Base-by-base conservation (phyloP, 371 early-diverging fungal genomes). In the Mucor irregularis region DNA sequence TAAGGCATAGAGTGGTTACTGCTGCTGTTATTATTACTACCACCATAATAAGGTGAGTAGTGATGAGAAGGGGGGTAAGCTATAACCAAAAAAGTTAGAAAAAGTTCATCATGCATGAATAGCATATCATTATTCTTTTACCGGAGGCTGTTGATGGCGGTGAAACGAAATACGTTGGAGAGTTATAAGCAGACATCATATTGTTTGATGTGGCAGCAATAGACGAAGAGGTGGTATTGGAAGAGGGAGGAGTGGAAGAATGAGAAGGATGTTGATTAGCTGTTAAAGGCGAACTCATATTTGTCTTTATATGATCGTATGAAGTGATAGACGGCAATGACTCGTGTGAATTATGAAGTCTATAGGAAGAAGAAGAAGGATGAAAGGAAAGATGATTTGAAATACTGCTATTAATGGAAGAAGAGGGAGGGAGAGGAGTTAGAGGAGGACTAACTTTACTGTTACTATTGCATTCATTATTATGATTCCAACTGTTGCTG, bases 401-500 rank as follows among this genome's bases (percentile, higher is more conserved):
- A 42, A 42, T 49, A 14, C 30, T 57, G 22, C 14, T 46, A 17
- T 21, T 30, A 19, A 24, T 33, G 31, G 39, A 40, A 50, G 46
- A 22, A 21, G 24, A 46, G n/a, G 21, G 52, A 58, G 30, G 28
- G 11, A 45, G 49, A 42, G 34, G 35, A 49, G 58, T 33, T 30
- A 28, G 46, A 34, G 48, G 42, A 50, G 44, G 42, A 34, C 30
- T 25, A 16, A 35, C 43, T 19, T n/a, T 58, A 51, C 44, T 51
- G 45, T 51, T 49, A 61, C 35, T 35, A 31, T 47, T 42, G 34
- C 48, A 28, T 30, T 28, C 25, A 29, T 43, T 46, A 52, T 62
- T 62, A 28, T 56, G 56, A 62, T 62, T 62, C 53, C 48, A 56
- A 62, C 62, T 39, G 42, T 42, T 60, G 40, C 33, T 53, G 37